phyloP scores from a whole-genome alignment of 2,329 filamentous ascomycete genomes.

The Trichoderma semiorbis region DNA sequence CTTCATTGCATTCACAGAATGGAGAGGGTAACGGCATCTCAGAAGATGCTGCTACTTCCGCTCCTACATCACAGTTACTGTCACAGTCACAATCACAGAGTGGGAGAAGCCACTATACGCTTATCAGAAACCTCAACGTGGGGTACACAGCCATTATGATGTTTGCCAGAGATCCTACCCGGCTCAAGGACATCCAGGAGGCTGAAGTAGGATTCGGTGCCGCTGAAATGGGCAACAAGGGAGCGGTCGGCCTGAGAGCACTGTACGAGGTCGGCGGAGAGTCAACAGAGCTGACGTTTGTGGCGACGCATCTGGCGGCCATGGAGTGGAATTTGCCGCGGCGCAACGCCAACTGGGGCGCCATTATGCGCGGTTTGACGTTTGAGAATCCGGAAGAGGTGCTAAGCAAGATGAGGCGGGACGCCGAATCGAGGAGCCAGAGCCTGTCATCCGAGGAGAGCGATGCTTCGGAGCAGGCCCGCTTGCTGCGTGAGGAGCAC shows the following conservation, averaged over 20 bases:
- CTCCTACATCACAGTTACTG: conserved; percentile 2
- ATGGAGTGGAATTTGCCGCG: conserved; percentile 75
- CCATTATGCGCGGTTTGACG: conserved; percentile 73
- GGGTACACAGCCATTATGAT: conserved; percentile 90
- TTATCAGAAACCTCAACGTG: conserved; percentile 68
- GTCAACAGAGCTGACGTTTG: conserved; percentile 72
- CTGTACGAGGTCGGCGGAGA: conserved; percentile 45
- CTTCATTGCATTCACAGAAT: conserved; percentile 37
- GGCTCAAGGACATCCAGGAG: conserved; percentile 65
- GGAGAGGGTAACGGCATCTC: conserved; percentile 19
- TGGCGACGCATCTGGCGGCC: conserved; percentile 82
- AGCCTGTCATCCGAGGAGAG: conserved; percentile 22
- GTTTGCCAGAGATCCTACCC: conserved; percentile 64
- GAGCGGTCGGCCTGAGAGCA: conserved; percentile 76
- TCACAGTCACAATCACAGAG: neutral
- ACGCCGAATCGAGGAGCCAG: conserved; percentile 11
- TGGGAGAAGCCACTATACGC: conserved; percentile 53
- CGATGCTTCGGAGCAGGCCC: conserved; percentile 28
- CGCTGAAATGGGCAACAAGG: conserved; percentile 92
- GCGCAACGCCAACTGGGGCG: conserved; percentile 85
- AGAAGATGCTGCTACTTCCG: neutral
- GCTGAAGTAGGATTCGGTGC: conserved; percentile 82
- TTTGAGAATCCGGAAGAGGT: conserved; percentile 59
- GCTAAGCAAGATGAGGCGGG: conserved; percentile 25
- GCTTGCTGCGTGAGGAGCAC: conserved; percentile 35